These are phyloP conservation scores for Cucumis hystrix DNA, from an alignment of 306 rosid species.

Conservation along the genomic window DNA sequence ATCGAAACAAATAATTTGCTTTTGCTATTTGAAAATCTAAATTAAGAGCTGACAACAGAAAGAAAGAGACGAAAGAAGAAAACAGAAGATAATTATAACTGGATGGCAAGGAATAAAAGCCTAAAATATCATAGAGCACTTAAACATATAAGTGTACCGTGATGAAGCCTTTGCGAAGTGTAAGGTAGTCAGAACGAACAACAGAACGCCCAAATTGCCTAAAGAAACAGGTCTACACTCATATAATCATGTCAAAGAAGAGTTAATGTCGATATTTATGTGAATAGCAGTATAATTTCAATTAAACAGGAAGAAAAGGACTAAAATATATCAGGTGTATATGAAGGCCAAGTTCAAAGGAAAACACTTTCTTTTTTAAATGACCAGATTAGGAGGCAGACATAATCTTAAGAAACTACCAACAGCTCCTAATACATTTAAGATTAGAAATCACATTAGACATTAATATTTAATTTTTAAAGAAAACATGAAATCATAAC, in stretches of 20 bases:
- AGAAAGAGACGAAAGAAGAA: not conserved
- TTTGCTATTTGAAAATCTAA: not conserved
- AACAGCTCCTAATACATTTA: not conserved
- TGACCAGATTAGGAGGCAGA: not conserved
- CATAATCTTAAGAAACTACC: not conserved
- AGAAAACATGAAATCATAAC: not conserved
- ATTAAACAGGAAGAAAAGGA: not conserved
- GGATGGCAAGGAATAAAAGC: not conserved
- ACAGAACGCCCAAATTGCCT: slow-evolving; percentile 88
- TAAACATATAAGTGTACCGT: slow-evolving; percentile 25
- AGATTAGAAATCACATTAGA: not conserved
- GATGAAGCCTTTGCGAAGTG: slow-evolving; percentile 91
- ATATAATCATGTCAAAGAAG: slow-evolving; percentile 4
- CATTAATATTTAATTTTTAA: not conserved
- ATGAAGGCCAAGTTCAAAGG: not conserved
- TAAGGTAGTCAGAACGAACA: slow-evolving; percentile 78
- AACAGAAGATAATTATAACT: not conserved
- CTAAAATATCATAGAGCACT: not conserved
- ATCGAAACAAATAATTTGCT: not conserved
- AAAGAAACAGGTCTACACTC: slow-evolving; percentile 72
- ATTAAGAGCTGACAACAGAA: not conserved
- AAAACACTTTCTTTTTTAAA: not conserved
- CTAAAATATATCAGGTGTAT: not conserved
- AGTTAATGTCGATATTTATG: not conserved
- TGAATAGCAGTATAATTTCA: not conserved